Evolutionary conservation across 305 asterid genomes (phyloP), one percentile per base, ranked within the genome.

Genomic region (Coffea humblotiana): DNA sequence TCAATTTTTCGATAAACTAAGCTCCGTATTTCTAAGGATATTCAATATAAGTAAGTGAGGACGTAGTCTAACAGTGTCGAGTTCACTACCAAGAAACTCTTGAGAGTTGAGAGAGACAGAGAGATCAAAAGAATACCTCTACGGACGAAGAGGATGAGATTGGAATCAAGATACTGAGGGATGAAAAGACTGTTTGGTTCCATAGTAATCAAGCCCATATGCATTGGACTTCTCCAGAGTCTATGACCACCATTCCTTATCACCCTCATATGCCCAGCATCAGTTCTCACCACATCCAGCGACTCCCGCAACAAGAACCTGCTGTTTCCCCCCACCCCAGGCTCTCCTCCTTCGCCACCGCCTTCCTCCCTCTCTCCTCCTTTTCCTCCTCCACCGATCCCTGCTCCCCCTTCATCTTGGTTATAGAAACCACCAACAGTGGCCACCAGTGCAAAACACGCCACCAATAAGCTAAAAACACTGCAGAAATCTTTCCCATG

Each of bases 81-180:
- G 12, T 54, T 35, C 52, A 37, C 37, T 37, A 14, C 3, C 18
- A 29, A 43, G 40, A 71, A 1, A 21, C 43, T 6, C 19, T 0
- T 0, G 5, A 21, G 8, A 66, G 19, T 32, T 32, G 32, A 15
- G 9, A 72, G 19, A 3, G 32, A 13, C 71, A 16, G 6, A 32
- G 15, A 35, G 37, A 35, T 15, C 2, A 47, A 52, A 14, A 16
- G 10, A 58, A 15, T 45, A 93, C 98, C 98, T 86, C 88, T 72
- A 70, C 92, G 90, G 77, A 95, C 21, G 87, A 92, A 90, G 90
- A 95, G 88, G 48, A 91, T 86, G 81, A 92, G 87, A 81, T 82
- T 86, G 72, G 94, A 86, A 87, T 93, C 98, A 65, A 95, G 90
- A 61, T 92, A 93, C 86, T 93, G 98, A 83, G 99, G 99, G 48